These are phyloP conservation scores for Metschnikowia arizonensis DNA, from an alignment of 805 yeast genomes.

Conservation along the genomic window DNA sequence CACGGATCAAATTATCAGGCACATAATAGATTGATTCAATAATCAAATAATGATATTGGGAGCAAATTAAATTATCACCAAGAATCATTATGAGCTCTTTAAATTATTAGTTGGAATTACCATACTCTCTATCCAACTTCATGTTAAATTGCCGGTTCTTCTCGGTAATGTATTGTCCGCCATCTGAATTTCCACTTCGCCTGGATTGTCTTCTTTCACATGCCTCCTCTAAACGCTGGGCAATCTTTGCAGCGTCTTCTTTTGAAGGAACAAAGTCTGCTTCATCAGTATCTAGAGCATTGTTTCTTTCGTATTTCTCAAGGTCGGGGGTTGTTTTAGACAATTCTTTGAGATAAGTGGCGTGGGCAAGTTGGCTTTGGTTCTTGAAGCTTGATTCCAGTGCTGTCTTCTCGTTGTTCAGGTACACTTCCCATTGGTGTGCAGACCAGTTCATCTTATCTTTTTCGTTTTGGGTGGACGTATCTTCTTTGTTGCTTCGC, in stretches of 20 bases:
- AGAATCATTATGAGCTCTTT: no score
- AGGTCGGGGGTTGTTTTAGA: constrained; percentile 32
- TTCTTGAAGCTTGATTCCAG: constrained; percentile 44
- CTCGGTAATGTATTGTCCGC: constrained; percentile 54
- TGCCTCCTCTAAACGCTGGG: constrained; percentile 29
- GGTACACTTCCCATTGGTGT: constrained; percentile 54
- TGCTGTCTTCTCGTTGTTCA: constrained; percentile 17
- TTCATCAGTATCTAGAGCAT: not conserved
- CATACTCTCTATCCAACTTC: constrained; percentile 41
- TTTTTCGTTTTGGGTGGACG: not conserved
- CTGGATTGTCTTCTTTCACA: constrained; percentile 32
- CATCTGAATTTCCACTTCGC: constrained; percentile 36
- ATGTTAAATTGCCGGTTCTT: constrained; percentile 71
- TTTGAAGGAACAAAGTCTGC: not conserved
- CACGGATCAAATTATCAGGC: not conserved
- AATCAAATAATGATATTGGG: not conserved
- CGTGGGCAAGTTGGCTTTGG: constrained; percentile 53
- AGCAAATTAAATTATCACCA: no score
- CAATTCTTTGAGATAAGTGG: constrained; percentile 54
- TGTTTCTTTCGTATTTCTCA: constrained; percentile 35
- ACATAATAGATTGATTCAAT: not conserved
- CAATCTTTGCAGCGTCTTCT: constrained; percentile 25
- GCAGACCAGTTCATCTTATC: constrained; percentile 36
- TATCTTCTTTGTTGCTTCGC: not conserved
- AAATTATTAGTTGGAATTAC: not conserved